A percentile compares a stretch with the other conserved stretches of the same genome.
Evolutionary conservation across 352 stramenopile genomes (phyloP).

Genomic region (Poterioochromonas sp.): DNA sequence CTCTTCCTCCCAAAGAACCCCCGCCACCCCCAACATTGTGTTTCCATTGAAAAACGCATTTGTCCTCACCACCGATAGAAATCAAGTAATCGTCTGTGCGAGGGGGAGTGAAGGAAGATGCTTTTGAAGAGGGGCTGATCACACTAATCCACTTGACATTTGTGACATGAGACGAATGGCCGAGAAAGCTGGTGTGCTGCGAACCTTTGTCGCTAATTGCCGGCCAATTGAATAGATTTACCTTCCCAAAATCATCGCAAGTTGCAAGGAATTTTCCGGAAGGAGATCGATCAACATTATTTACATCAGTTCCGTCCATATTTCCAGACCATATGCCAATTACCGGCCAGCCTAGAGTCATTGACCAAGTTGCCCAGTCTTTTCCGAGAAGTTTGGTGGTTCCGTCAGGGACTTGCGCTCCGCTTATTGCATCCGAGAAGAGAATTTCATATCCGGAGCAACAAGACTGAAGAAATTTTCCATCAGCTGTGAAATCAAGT

Average conservation of each 20-base stretch:
- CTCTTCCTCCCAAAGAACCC: not conserved
- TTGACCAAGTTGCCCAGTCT: conserved; percentile 70
- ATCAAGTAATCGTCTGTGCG: conserved; percentile 31
- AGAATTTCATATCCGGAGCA: conserved; percentile 63
- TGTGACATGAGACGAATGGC: conserved; percentile 49
- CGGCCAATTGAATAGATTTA: conserved; percentile 47
- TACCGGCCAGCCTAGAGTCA: conserved; percentile 69
- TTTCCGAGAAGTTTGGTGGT: conserved; percentile 59
- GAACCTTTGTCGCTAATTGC: conserved; percentile 42
- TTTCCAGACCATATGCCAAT: conserved; percentile 61
- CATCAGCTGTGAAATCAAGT: conserved; percentile 70
- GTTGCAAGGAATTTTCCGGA: not conserved
- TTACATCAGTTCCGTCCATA: conserved; percentile 60
- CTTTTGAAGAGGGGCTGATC: conserved; percentile 18
- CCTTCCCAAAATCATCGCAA: conserved; percentile 25
- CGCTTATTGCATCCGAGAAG: conserved; percentile 49
- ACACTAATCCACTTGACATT: conserved; percentile 45
- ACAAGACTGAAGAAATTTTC: conserved; percentile 53
- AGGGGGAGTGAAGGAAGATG: not conserved
- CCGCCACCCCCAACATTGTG: conserved; percentile 37
- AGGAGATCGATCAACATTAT: conserved; percentile 12
- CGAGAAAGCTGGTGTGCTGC: conserved; percentile 60
- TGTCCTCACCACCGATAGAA: conserved; percentile 35
- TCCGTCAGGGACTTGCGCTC: conserved; percentile 43
- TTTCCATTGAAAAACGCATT: conserved; percentile 36